These are phyloP conservation scores for Eucalyptus tenuipes DNA, from an alignment of 345 rosid genomes.

Conservation along the genomic window DNA sequence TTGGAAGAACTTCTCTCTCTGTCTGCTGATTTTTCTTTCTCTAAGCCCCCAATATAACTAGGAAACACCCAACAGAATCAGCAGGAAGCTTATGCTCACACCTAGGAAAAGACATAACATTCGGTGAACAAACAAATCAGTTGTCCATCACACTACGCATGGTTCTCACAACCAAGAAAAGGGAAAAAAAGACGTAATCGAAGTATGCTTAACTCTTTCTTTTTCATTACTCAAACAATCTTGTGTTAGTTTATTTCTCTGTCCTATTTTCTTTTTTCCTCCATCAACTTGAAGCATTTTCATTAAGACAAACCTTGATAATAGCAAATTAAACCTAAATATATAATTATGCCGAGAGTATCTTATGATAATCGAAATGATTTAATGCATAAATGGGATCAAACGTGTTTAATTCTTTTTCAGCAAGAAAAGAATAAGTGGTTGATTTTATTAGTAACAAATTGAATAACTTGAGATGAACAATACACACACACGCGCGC, in stretches of 20 bases:
- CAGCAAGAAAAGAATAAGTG: not conserved
- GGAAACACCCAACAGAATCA: not conserved
- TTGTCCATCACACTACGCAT: not conserved
- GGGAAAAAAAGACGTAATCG: not conserved
- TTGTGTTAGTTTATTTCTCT: not conserved
- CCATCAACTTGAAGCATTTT: not conserved
- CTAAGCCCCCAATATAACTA: not conserved
- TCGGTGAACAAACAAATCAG: not conserved
- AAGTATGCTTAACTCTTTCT: not conserved
- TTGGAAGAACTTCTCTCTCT: conserved; percentile 1
- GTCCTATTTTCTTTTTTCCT: not conserved
- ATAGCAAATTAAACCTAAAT: not conserved
- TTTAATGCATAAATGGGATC: fast-evolving
- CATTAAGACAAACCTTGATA: not conserved
- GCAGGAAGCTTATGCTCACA: not conserved
- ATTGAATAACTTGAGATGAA: not conserved
- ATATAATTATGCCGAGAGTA: not conserved
- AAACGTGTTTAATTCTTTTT: not conserved
- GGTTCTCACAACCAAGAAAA: not conserved
- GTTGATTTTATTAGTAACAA: not conserved
- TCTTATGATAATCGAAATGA: not conserved
- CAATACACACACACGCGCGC: not conserved
- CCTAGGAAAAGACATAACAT: not conserved
- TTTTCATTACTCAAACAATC: not conserved
- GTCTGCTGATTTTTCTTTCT: not conserved